These are phyloP conservation scores for Trichoderma sp. DNA, from an alignment of 2,329 filamentous ascomycete species.

Conservation along the genomic window DNA sequence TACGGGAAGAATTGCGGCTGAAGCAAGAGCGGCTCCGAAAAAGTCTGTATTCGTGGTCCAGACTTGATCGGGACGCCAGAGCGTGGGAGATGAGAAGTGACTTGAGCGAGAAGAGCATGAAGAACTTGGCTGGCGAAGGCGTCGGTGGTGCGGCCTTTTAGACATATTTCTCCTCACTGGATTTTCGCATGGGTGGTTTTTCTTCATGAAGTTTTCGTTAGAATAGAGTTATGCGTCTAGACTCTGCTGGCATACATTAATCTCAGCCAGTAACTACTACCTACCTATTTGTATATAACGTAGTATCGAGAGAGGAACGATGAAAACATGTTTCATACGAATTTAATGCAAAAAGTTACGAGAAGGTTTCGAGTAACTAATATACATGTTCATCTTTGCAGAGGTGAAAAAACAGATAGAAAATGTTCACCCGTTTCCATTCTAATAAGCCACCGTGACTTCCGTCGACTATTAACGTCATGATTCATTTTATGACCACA, in stretches of 20 bases:
- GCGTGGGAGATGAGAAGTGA: conserved; percentile 60
- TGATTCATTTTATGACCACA: not conserved
- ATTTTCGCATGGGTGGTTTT: not conserved
- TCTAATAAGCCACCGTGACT: not conserved
- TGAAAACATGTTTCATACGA: not conserved
- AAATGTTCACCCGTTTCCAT: not conserved
- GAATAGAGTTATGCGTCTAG: not conserved
- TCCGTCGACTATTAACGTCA: not conserved
- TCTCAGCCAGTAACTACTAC: not conserved
- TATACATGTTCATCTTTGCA: not conserved
- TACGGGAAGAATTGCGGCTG: conserved; percentile 55
- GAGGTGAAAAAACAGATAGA: not conserved
- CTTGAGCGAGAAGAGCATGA: conserved; percentile 59
- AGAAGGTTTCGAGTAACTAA: not conserved
- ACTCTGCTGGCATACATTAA: not conserved
- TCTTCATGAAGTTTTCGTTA: not conserved
- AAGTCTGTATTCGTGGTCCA: conserved; percentile 58
- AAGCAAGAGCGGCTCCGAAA: conserved; percentile 61
- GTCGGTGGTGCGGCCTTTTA: conserved; percentile 60
- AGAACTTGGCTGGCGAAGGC: conserved; percentile 60
- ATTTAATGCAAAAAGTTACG: not conserved
- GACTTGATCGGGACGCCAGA: conserved; percentile 57
- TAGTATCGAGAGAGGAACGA: not conserved
- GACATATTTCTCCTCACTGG: not conserved
- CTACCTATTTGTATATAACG: not conserved